A percentile compares a stretch with the other conserved stretches of the same genome.
phyloP scores from a whole-genome alignment of 1,284 basidiomycete species.

The Sporisorium sorghi region DNA sequence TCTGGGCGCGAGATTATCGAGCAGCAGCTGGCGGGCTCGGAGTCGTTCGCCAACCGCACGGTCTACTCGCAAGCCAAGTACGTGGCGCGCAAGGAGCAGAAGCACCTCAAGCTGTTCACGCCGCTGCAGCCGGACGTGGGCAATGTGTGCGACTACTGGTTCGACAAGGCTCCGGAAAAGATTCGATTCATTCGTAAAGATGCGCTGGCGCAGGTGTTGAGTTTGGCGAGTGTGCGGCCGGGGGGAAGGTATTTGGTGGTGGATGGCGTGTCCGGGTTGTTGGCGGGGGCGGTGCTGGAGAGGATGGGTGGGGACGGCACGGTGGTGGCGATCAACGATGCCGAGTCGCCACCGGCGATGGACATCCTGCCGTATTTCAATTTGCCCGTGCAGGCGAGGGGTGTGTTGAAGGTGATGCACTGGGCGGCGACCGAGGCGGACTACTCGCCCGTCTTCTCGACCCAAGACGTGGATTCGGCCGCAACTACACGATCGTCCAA shows the following conservation, averaged over 20 bases:
- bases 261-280: conserved; percentile 86
- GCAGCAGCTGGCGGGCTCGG: conserved; percentile 55
- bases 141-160: conserved; percentile 91
- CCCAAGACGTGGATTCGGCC: conserved; percentile 20
- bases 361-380: conserved; percentile 86
- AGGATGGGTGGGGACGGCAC: conserved; percentile 77
- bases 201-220: conserved; percentile 87
- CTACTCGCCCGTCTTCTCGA: conserved; percentile 43
- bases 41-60: conserved; percentile 61
- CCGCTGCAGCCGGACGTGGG: conserved; percentile 87
- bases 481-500: too few species aligned
- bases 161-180: conserved; percentile 75
- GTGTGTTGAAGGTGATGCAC: conserved; percentile 51
- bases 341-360: conserved; percentile 92
- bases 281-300: conserved; percentile 87
- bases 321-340: conserved; percentile 86
- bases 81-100: conserved; percentile 65
- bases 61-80: conserved; percentile 67
- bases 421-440: conserved; percentile 60
- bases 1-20: conserved; percentile 66
- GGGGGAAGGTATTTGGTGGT: conserved; percentile 88
- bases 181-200: conserved; percentile 88
- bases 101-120: conserved; percentile 86
- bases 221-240: conserved; percentile 83
- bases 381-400: conserved; percentile 70